A percentile compares a stretch with the other conserved stretches of the same genome.
These are phyloP conservation scores for Ceriops tagal DNA, from an alignment of 345 rosid species.

Conservation along the genomic window DNA sequence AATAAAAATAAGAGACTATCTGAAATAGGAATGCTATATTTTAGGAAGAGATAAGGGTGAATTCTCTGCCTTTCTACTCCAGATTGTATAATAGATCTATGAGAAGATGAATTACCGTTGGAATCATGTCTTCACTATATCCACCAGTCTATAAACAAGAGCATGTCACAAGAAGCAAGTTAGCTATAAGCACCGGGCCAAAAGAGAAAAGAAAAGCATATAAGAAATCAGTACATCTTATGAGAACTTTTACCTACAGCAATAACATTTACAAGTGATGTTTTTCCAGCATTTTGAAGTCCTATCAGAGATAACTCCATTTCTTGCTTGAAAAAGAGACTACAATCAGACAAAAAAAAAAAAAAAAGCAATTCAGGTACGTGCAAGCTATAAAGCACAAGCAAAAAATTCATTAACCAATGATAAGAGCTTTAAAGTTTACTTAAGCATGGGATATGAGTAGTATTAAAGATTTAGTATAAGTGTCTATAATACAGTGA, in stretches of 20 bases:
- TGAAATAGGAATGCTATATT: background rate
- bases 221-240: background rate
- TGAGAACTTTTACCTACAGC: slow-evolving; percentile 49
- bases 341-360: slow-evolving; percentile 26
- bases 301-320: slow-evolving; percentile 89
- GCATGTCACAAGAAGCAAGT: slow-evolving; percentile 4
- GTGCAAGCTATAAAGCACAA: background rate
- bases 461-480: too few species aligned
- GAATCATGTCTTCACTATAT: slow-evolving; percentile 91
- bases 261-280: slow-evolving; percentile 76
- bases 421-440: too few species aligned
- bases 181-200: slow-evolving; percentile 19
- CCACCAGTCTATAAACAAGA: slow-evolving; percentile 64
- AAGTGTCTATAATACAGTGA: too few species aligned
- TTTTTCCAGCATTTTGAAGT: slow-evolving; percentile 85
- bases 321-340: slow-evolving; percentile 83
- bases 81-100: background rate
- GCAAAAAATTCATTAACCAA: background rate
- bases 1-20: background rate
- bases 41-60: background rate
- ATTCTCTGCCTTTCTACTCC: background rate
- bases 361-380: background rate
- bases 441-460: too few species aligned
- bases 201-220: slow-evolving; percentile 11
- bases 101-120: slow-evolving; percentile 48